Base-by-base conservation (phyloP, 2,329 filamentous ascomycete genomes). In the Colletotrichum costaricense region DNA sequence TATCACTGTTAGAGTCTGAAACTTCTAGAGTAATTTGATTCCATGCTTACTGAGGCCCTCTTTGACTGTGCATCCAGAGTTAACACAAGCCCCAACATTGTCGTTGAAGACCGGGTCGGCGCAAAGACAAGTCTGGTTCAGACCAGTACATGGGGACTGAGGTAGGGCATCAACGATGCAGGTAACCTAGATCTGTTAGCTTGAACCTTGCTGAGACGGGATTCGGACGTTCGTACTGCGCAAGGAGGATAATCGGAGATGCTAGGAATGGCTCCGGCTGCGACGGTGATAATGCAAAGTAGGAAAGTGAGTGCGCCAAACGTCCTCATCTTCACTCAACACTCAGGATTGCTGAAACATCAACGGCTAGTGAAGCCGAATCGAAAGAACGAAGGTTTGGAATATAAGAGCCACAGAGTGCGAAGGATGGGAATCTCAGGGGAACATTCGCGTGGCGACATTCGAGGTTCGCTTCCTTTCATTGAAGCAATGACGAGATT, bases 81-180 rank as follows among this genome's bases (percentile, higher is more conserved):
- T 63, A 14, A 69, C 28, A 24, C 66, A 69, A 4, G 22, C 58
- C 3, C 16, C 22, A 4, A 69, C 66, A 19, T 28, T 16, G 14
- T 42, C 22, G 33, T 42, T 63, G 30, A 63, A 69, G 1, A 26
- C 14, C 0, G 49, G 7, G 5, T 63, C 58, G 14, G 46, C 46
- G 19, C 66, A 69, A 14, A 69, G 66, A 42, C 66, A 63, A 3
- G 66, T 46, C 26, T 63, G 66, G 24, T 69, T 56, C 8, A 55
- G 2, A 1, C 49, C 33, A 9, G 22, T 42, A 3, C 66, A 69
- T 11, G 58, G 26, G 12, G 66, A 69, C 22, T 69, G 58, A 16
- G 58, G 66, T 11, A 69, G 42, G 6, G 46, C 58, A 11, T 67
- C 28, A 7, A 62, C 9, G 3, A 67, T 67, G 22, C 65, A 67